Evolutionary conservation across 495 filamentous ascomycete species (phyloP), one percentile per base, ranked within the genome.

Genomic region (Aspergillus funiculosus): DNA sequence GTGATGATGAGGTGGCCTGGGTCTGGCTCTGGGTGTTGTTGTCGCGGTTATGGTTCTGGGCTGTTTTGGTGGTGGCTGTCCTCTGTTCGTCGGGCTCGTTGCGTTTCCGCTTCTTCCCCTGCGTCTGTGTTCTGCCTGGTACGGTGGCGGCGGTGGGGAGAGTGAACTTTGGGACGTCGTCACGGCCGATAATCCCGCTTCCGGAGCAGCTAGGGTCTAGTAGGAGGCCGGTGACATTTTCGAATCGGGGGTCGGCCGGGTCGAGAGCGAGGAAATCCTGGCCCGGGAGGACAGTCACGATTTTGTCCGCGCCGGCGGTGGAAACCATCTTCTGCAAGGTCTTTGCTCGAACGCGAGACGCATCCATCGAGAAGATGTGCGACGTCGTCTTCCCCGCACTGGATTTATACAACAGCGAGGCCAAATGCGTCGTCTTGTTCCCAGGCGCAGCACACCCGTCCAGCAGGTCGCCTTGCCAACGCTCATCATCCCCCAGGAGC

Each of bases 361-460:
- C 64, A 51, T 74, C 67, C 64, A 72, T 68, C 7, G 60, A 68
- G 13, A 61, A 63, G n/a, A 70, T 66, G 39, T 60, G 31, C 56
- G 60, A 42, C 44, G 55, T 35, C 51, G 51, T 38, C 46, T 54
- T 52, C 11, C 43, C 29, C 1, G 3, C 15, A 18, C 20, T 46
- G 35, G 63, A 60, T 38, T 68, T 66, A 14, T 64, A 59, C 9
- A 85, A 50, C 11, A 96, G 72, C 2, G 86, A 83, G 8, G 89
- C 89, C 36, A 96, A 64, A 68, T 97, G 92, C 3, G 92, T 96
- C 1, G 92, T 96, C 64, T 98, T 98, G 58, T 98, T 98, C 6
- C 92, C 92, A 5, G 92, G 92, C 5, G 92, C 92, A 0, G 92
- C 84, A 59, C 90, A 95, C 1, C 87, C 85, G 66, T 98, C 92